phyloP scores from a whole-genome alignment of 129 eudicot genomes.

The Tagetes patula region DNA sequence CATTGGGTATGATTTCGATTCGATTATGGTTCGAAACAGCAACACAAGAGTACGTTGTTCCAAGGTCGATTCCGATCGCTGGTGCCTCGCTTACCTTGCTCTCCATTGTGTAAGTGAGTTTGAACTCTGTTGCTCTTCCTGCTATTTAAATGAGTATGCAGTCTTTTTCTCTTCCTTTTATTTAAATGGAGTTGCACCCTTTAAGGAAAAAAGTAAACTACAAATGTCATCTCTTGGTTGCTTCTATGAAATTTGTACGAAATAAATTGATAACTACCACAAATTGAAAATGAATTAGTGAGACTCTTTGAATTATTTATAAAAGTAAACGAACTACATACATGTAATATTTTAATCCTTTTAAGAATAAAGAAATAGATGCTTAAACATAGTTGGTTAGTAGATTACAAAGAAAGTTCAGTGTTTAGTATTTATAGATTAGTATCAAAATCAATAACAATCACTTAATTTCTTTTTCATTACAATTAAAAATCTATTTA shows the following conservation, averaged over 20 bases:
- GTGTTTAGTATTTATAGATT: not conserved
- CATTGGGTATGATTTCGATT: slow-evolving; percentile 27
- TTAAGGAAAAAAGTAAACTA: not conserved
- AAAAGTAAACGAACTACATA: not conserved
- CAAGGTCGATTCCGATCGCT: slow-evolving; percentile 10
- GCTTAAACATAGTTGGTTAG: not conserved
- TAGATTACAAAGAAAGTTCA: not conserved
- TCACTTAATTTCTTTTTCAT: not conserved
- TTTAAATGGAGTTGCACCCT: slow-evolving; percentile 1
- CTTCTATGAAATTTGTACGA: not conserved
- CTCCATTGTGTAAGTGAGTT: not conserved
- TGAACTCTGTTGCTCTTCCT: not conserved
- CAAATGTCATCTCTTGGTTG: slow-evolving; percentile 10
- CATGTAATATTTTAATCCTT: not conserved
- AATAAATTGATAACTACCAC: not conserved
- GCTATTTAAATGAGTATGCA: not conserved
- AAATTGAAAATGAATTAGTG: not conserved
- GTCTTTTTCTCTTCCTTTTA: not conserved
- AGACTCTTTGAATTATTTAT: not conserved
- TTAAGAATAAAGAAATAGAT: not conserved
- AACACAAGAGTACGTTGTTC: slow-evolving; percentile 17
- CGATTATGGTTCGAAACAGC: not conserved
- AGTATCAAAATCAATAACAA: not conserved
- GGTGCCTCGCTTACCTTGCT: not conserved
- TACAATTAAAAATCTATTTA: not conserved